Evolutionary conservation across 1,284 basidiomycete genomes (phyloP).

Genomic region (Mrakiaceae sp.): DNA sequence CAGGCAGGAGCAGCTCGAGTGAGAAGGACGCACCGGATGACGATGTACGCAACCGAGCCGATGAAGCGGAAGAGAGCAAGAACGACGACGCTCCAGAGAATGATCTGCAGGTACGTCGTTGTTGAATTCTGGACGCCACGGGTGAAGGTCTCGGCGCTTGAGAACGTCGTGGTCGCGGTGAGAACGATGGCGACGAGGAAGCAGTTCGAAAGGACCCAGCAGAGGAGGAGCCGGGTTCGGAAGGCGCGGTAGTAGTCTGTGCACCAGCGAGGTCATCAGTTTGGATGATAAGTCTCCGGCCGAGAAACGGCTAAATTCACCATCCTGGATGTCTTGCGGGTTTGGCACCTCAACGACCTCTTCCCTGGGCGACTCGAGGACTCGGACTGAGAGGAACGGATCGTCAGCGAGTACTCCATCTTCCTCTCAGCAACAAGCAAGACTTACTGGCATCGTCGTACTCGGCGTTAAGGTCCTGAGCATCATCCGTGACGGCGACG

Average conservation of each 20-base stretch:
- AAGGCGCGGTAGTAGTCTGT: constrained; percentile 17
- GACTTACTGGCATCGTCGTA: constrained; percentile 14
- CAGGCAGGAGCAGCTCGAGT: too few relatives aligned
- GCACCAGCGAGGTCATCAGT: too few relatives aligned
- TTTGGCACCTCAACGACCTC: constrained; percentile 2
- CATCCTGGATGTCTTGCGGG: constrained; percentile 13
- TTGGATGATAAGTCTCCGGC: too few relatives aligned
- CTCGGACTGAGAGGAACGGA: background rate
- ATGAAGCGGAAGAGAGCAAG: constrained; percentile 13
- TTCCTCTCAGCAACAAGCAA: background rate
- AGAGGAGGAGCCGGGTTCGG: constrained; percentile 14
- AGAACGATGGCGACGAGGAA: constrained; percentile 17
- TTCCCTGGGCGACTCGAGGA: background rate
- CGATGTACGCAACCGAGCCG: constrained; percentile 10
- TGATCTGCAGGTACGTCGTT: constrained; percentile 4
- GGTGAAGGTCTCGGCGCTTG: background rate
- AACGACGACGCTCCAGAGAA: constrained; percentile 6
- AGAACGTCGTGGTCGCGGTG: constrained; percentile 14
- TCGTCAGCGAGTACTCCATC: too few relatives aligned
- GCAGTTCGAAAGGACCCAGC: constrained; percentile 16
- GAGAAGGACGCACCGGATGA: constrained; percentile 2
- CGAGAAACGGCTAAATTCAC: background rate
- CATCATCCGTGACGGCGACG: constrained; percentile 15
- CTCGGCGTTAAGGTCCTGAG: constrained; percentile 15
- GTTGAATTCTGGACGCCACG: constrained; percentile 9